Evolutionary conservation across 345 rosid species (phyloP).

Genomic region (Citrus reticulata): DNA sequence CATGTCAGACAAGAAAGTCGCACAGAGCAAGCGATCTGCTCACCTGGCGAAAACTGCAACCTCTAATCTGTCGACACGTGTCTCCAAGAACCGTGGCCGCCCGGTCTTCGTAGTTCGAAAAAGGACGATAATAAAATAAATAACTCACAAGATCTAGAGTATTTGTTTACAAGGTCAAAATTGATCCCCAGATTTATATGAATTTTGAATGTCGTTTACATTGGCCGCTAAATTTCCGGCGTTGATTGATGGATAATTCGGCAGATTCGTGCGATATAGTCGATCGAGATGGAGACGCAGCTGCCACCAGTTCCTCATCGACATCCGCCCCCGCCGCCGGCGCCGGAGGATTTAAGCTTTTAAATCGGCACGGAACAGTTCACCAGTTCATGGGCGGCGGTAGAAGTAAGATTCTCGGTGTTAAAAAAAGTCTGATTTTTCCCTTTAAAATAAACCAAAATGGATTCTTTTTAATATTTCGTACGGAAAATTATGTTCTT

Average conservation of each 20-base stretch:
- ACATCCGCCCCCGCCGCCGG: neutral
- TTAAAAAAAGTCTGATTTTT: neutral
- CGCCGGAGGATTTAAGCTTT: conserved; percentile 21
- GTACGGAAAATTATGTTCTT: neutral
- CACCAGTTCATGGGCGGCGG: conserved; percentile 54
- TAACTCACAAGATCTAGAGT: neutral
- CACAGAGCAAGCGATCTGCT: neutral
- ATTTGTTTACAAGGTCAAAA: neutral
- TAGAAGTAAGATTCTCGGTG: conserved; percentile 23
- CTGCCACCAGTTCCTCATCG: neutral
- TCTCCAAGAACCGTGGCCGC: neutral
- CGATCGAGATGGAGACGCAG: conserved; percentile 28
- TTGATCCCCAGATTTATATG: no score
- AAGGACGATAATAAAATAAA: neutral
- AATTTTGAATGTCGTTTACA: neutral
- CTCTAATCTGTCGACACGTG: neutral
- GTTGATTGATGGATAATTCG: neutral
- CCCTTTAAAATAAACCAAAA: neutral
- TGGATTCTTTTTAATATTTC: neutral
- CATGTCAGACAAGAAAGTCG: neutral
- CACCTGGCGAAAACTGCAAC: neutral
- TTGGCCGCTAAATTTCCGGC: neutral
- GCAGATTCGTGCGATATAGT: neutral
- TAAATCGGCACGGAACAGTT: conserved; percentile 34
- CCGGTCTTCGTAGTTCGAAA: neutral